Conservation (phyloP, 345 rosid species). For the Boechera stricta region DNA sequence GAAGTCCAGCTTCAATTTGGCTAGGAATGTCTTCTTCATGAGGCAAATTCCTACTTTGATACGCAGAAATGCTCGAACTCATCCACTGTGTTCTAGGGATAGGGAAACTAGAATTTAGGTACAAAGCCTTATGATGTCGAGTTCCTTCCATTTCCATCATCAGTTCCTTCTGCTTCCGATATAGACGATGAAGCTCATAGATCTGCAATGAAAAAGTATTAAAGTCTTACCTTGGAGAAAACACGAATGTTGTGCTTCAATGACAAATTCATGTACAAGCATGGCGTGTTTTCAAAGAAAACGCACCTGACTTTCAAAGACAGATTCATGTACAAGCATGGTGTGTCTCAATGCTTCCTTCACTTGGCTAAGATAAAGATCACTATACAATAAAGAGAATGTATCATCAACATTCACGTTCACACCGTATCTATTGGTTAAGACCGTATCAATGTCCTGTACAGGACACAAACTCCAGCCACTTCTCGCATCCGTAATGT, state of each 20-base stretch:
- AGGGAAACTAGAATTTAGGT: slow-evolving; percentile 36
- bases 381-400: slow-evolving; percentile 32
- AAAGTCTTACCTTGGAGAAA: slow-evolving; percentile 21
- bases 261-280: slow-evolving; percentile 64
- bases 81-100: slow-evolving; percentile 36
- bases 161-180: slow-evolving; percentile 59
- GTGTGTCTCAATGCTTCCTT: slow-evolving; percentile 55
- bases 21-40: slow-evolving; percentile 13
- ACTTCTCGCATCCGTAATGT: slow-evolving; percentile 33
- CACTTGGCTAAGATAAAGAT: slow-evolving; percentile 39
- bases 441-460: slow-evolving; percentile 41
- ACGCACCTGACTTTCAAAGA: slow-evolving; percentile 63
- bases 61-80: slow-evolving; percentile 42
- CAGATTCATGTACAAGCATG: slow-evolving; percentile 67
- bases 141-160: slow-evolving; percentile 56
- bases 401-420: slow-evolving; percentile 41
- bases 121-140: slow-evolving; percentile 31
- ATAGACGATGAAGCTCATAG: slow-evolving; percentile 65
- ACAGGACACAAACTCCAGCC: slow-evolving; percentile 41
- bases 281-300: slow-evolving; percentile 48
- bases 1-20: slow-evolving; percentile 24
- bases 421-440: slow-evolving; percentile 38
- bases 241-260: slow-evolving; percentile 36
- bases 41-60: slow-evolving; percentile 30
- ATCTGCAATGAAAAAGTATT: slow-evolving; percentile 45